Evolutionary conservation across 139 green algal genomes (phyloP).

Genomic region (Spirogloea muscicola): DNA sequence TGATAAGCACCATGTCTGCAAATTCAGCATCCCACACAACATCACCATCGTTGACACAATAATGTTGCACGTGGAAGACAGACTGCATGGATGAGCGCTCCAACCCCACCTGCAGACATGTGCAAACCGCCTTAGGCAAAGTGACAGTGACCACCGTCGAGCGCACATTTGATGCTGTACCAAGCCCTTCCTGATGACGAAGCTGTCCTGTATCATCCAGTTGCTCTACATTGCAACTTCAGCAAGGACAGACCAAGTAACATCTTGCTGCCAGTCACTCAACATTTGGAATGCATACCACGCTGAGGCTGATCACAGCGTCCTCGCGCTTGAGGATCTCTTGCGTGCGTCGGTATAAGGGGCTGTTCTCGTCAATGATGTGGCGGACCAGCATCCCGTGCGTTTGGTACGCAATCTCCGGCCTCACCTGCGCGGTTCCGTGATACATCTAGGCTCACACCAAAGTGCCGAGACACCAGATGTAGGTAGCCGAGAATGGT

Average conservation of each 20-base stretch:
- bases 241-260: neutral
- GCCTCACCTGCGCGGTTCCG: slow-evolving; percentile 15
- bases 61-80: slow-evolving; percentile 39
- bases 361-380: slow-evolving; percentile 37
- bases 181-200: no score
- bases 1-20: slow-evolving; percentile 31
- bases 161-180: no score
- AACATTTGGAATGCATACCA: slow-evolving; percentile 13
- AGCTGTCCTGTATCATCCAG: no score
- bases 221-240: no score
- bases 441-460: slow-evolving; percentile 15
- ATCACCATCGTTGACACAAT: slow-evolving; percentile 27
- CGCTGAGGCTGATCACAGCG: slow-evolving; percentile 21
- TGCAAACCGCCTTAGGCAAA: neutral
- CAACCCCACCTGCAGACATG: slow-evolving; percentile 19
- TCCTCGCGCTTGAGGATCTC: slow-evolving; percentile 12
- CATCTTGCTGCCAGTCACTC: neutral
- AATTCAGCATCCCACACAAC: slow-evolving; percentile 45
- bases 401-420: slow-evolving; percentile 27
- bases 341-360: slow-evolving; percentile 8
- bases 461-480: no score
- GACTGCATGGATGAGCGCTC: slow-evolving; percentile 42
- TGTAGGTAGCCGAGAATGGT: no score
- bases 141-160: neutral
- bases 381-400: slow-evolving; percentile 42